Evolutionary conservation across 768 basidiomycete species (phyloP).

Genomic region (Boletus patriciae): DNA sequence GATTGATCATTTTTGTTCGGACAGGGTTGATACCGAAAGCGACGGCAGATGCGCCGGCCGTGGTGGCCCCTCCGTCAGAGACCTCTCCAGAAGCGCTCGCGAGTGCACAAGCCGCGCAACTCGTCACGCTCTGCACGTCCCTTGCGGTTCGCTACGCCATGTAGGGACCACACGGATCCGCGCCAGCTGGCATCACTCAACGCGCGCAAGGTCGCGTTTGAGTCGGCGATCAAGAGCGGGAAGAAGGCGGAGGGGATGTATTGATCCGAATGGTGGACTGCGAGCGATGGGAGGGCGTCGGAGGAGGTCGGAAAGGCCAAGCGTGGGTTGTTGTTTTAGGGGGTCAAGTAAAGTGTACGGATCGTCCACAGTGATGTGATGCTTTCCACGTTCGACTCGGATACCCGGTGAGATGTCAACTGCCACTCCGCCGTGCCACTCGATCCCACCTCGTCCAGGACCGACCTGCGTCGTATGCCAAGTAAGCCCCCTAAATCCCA

Average conservation of each 20-base stretch:
- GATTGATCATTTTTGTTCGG: background rate
- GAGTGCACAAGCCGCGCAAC: conserved; percentile 45
- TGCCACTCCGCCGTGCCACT: too few species aligned
- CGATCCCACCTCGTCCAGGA: too few species aligned
- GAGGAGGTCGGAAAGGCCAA: background rate
- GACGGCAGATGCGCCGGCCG: conserved; percentile 33
- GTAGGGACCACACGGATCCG: conserved; percentile 82
- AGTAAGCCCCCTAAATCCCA: too few species aligned
- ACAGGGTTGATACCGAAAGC: conserved; percentile 69
- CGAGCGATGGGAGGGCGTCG: too few species aligned
- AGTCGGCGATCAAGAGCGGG: conserved; percentile 60
- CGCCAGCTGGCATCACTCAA: conserved; percentile 74
- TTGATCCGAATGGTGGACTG: too few species aligned
- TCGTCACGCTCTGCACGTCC: conserved; percentile 37
- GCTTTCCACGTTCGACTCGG: too few species aligned
- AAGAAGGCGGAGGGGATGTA: conserved; percentile 33
- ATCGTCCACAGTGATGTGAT: too few species aligned
- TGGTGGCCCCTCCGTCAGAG: conserved; percentile 27
- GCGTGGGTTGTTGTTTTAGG: too few species aligned
- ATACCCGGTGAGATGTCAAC: too few species aligned
- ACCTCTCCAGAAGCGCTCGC: conserved; percentile 25
- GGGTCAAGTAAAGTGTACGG: too few species aligned
- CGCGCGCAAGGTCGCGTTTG: conserved; percentile 49
- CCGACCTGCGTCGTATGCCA: too few species aligned
- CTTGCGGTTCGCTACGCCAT: conserved; percentile 82